These are phyloP conservation scores for Porpolomopsis calyptriformis DNA, from an alignment of 768 basidiomycete species.

Conservation along the genomic window DNA sequence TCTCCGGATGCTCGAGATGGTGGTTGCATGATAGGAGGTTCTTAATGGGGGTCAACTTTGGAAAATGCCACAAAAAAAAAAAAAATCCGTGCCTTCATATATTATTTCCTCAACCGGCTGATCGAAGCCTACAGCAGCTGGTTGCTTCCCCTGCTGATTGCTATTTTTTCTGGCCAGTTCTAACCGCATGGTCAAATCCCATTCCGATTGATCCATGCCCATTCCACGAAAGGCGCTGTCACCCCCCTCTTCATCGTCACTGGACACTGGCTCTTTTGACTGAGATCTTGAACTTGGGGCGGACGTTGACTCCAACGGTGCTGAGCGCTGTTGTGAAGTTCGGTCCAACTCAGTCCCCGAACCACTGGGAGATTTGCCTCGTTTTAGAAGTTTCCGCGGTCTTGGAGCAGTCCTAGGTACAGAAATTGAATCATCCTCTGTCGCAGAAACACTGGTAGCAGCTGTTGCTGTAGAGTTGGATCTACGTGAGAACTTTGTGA, in stretches of 20 bases:
- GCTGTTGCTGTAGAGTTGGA: conserved; percentile 57
- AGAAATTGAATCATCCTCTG: conserved; percentile 52
- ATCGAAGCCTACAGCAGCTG: conserved; percentile 31
- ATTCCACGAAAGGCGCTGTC: conserved; percentile 27
- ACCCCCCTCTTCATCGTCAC: conserved; percentile 39
- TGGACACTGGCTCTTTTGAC: conserved; percentile 33
- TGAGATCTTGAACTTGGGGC: conserved; percentile 30
- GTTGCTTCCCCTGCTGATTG: conserved; percentile 49
- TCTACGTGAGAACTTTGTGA: conserved; percentile 62
- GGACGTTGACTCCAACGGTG: conserved; percentile 23
- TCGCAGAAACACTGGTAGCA: conserved; percentile 48
- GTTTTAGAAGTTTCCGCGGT: conserved; percentile 34
- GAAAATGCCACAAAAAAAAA: conserved; percentile 6
- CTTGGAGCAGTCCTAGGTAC: conserved; percentile 32
- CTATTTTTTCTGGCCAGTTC: conserved; percentile 82
- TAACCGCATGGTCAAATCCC: conserved; percentile 65
- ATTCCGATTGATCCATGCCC: conserved; percentile 55
- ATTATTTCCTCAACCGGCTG: conserved; percentile 53
- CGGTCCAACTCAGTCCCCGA: conserved; percentile 37
- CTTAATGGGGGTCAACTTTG: conserved; percentile 47
- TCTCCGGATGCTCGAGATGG: conserved; percentile 43
- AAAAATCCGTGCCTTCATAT: conserved; percentile 53
- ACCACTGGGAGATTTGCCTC: conserved; percentile 34
- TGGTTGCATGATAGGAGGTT: conserved; percentile 34
- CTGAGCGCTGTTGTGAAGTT: conserved; percentile 30